These are phyloP conservation scores for Mediolabrus comicus DNA, from an alignment of 108 stramenopile genomes.

Conservation along the genomic window DNA sequence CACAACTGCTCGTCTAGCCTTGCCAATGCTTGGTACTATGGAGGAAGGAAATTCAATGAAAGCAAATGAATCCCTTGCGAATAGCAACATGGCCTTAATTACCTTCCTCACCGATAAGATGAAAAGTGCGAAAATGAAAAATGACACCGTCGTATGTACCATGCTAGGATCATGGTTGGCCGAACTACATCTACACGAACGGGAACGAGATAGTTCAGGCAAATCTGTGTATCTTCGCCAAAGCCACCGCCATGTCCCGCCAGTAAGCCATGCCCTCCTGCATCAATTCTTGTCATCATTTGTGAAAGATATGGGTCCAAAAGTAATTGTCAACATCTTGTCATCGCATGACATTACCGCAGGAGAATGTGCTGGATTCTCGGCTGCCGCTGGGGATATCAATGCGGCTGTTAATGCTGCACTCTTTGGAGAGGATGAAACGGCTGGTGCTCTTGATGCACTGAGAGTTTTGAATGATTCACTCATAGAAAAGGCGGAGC, in stretches of 20 bases:
- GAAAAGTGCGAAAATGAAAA: constrained; percentile 63
- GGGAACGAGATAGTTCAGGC: constrained; percentile 22
- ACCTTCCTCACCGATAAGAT: constrained; percentile 81
- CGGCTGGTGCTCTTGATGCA: constrained; percentile 70
- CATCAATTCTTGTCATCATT: constrained; percentile 70
- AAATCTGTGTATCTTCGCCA: constrained; percentile 4
- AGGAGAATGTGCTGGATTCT: constrained; percentile 69
- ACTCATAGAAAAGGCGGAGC: constrained; percentile 79
- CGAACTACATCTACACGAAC: constrained; percentile 76
- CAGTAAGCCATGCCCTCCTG: constrained; percentile 48
- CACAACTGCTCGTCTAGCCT: constrained; percentile 67
- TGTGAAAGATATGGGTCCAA: constrained; percentile 77
- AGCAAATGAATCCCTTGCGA: constrained; percentile 59
- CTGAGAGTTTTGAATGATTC: constrained; percentile 70
- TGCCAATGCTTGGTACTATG: constrained; percentile 73
- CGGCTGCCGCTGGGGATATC: constrained; percentile 74
- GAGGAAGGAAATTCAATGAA: constrained; percentile 59
- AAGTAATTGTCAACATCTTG: constrained; percentile 74
- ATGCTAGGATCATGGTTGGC: constrained; percentile 90
- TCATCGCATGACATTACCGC: constrained; percentile 81
- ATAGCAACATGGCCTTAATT: constrained; percentile 72
- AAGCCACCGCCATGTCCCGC: constrained; percentile 16
- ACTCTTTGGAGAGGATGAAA: constrained; percentile 55
- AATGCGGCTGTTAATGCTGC: constrained; percentile 74
- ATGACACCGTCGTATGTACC: constrained; percentile 70